Evolutionary conservation across 805 yeast species (phyloP).

Genomic region (Candida saitoana): DNA sequence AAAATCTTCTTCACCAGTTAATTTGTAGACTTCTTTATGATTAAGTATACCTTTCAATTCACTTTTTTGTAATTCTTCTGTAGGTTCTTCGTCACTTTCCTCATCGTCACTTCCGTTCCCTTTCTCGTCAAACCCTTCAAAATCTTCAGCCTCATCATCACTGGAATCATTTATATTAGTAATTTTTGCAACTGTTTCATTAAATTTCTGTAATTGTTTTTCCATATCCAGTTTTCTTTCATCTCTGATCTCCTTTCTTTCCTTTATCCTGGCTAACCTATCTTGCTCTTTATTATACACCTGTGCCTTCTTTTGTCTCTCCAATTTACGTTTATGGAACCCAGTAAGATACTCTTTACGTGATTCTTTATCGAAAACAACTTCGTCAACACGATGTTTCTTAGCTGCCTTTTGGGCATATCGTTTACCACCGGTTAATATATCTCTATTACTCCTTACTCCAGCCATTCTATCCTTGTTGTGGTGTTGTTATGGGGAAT

Average conservation of each 20-base stretch:
- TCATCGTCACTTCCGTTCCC: conserved; percentile 12
- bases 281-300: conserved; percentile 75
- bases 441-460: conserved; percentile 63
- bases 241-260: conserved; percentile 65
- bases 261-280: conserved; percentile 66
- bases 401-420: conserved; percentile 67
- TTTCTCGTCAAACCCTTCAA: conserved; percentile 39
- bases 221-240: conserved; percentile 66
- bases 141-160: conserved; percentile 27
- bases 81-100: conserved; percentile 9
- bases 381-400: conserved; percentile 74
- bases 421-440: conserved; percentile 81
- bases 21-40: conserved; percentile 37
- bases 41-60: conserved; percentile 41
- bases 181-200: conserved; percentile 38
- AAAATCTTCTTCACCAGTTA: conserved; percentile 21
- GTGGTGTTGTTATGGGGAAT: background rate
- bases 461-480: conserved; percentile 15
- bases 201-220: conserved; percentile 56
- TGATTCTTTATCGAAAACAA: conserved; percentile 75
- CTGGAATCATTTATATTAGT: conserved; percentile 17
- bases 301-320: conserved; percentile 82
- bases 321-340: conserved; percentile 88
- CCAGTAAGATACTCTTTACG: conserved; percentile 87
- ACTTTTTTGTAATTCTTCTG: conserved; percentile 9